Evolutionary conservation across 352 stramenopile species (phyloP), one percentile per base, ranked within the genome.

Genomic region (Pythium periplocum): DNA sequence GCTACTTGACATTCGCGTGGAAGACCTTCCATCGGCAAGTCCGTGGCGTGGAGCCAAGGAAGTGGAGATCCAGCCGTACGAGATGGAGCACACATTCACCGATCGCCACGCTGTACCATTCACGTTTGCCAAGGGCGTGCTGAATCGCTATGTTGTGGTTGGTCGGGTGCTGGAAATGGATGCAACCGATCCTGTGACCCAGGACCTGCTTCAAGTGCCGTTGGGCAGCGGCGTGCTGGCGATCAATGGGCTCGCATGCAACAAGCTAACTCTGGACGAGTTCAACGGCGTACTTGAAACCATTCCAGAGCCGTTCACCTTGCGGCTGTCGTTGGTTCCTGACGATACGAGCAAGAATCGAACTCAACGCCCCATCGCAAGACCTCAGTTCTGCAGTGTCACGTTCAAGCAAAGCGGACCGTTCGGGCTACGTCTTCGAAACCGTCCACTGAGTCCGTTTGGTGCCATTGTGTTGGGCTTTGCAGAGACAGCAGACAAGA

Each of bases 401-500:
- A 70, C 72, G 10, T 92, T 92, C 62, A 79, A 78, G n/a, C 69
- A 86, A 42, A 67, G 87, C 5, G 83, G 83, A 3, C 61, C 81
- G 8, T 88, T 93, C 48, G 83, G 83, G 0, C 65, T 93, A 30
- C 81, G 79, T n/a, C 61, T 93, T 30, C 81, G 83, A 10, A 76
- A 79, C 68, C 83, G 83, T 17, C 81, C 83, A 12, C 43, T 92
- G 31, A 69, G 78, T 0, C 69, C 68, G 6, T 85, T 71, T 53
- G 78, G 83, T 2, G 75, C 80, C n/a, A 92, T 93, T 48, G 73
- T 93, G 11, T 62, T 90, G 7, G 83, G 83, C 0, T 93, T 93
- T 57, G 76, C 73, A 30, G 57, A 75, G 7, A 45, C 68, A 1
- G 42, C 50, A 5, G 75, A 84, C 46, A 74, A 74, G 17, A 78